Conservation (phyloP, 2,329 filamentous ascomycete genomes). For the Cladosporium sp. region DNA sequence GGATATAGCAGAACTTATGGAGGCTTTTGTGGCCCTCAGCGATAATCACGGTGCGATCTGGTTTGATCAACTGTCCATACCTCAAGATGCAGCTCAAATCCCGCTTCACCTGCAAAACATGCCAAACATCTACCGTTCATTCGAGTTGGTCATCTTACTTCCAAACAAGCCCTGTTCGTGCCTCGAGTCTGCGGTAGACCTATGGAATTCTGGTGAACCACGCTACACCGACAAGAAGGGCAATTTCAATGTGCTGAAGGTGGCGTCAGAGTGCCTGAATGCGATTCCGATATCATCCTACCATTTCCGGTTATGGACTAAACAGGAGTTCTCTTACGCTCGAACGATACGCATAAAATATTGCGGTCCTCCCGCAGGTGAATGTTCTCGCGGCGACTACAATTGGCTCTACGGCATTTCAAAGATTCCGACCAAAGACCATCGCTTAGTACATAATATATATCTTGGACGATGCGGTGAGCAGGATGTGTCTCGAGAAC, state of each 20-base stretch:
- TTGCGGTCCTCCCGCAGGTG: neutral
- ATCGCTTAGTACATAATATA: too few species aligned
- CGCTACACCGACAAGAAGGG: neutral
- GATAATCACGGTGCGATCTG: neutral
- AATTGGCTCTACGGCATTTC: neutral
- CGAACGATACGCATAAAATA: neutral
- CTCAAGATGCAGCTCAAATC: neutral
- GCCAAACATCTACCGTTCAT: neutral
- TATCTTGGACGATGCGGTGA: neutral
- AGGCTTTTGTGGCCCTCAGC: neutral
- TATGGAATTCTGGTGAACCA: neutral
- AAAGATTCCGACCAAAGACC: neutral
- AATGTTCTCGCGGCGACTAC: neutral
- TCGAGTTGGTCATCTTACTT: neutral
- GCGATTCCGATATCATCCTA: neutral
- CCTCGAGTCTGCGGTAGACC: neutral
- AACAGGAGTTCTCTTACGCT: neutral
- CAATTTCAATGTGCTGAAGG: neutral
- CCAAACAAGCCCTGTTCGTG: neutral
- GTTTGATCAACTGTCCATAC: constrained; percentile 1
- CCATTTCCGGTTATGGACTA: neutral
- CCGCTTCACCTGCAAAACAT: neutral
- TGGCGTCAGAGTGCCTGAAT: neutral
- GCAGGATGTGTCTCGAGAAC: neutral
- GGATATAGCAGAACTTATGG: neutral